phyloP scores from a whole-genome alignment of 2,329 filamentous ascomycete genomes.

The Colletotrichum godetiae region DNA sequence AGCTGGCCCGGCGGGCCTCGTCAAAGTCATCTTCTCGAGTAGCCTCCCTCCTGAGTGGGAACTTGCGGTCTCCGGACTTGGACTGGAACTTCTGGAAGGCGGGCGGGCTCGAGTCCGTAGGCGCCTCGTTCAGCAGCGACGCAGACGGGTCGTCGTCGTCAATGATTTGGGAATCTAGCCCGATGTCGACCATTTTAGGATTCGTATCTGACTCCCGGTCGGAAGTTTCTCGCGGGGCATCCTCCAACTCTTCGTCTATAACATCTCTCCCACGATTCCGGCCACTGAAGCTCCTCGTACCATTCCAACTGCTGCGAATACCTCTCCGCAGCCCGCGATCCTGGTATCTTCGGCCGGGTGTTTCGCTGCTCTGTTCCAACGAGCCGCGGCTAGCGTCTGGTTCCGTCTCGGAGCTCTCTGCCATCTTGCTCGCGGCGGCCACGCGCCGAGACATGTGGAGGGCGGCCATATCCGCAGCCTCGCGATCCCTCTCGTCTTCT shows the following conservation, averaged over 20 bases:
- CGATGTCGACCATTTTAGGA: constrained; percentile 84
- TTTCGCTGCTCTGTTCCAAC: constrained; percentile 64
- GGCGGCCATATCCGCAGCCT: constrained; percentile 94
- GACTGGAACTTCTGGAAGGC: constrained; percentile 71
- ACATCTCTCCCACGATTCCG: constrained; percentile 41
- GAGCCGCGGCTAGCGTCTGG: constrained; percentile 72
- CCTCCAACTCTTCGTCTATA: constrained; percentile 55
- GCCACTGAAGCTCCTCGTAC: constrained; percentile 55
- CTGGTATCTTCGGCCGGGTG: constrained; percentile 55
- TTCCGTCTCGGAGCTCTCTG: constrained; percentile 87
- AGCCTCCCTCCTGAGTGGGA: constrained; percentile 54
- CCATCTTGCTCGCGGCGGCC: constrained; percentile 84
- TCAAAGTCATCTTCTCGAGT: constrained; percentile 62
- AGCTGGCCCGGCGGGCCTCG: constrained; percentile 51
- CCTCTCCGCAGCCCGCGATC: constrained; percentile 61
- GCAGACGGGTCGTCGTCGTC: constrained; percentile 71
- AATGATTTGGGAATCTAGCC: constrained; percentile 76
- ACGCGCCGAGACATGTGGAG: constrained; percentile 90
- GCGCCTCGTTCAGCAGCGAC: constrained; percentile 67
- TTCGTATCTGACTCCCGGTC: constrained; percentile 44
- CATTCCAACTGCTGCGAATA: constrained; percentile 75
- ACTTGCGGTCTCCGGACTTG: constrained; percentile 50
- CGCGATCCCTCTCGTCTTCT: constrained; percentile 87
- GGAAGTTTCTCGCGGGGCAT: constrained; percentile 50
- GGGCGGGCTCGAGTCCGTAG: constrained; percentile 65